Evolutionary conservation across 176 grass and related monocot genomes (phyloP).

Genomic region (Secale cereale): DNA sequence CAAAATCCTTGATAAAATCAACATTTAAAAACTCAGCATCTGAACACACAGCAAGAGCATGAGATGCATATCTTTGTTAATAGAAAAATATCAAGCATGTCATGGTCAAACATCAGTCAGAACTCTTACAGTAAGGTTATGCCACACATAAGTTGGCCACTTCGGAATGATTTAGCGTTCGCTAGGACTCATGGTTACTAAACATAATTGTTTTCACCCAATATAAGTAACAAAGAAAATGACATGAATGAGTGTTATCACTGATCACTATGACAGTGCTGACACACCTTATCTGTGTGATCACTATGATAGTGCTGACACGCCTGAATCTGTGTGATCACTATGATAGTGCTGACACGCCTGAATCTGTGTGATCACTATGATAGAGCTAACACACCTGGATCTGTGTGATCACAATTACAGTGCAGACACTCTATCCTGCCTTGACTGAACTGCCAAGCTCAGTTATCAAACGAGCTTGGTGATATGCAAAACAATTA

Average conservation of each 20-base stretch:
- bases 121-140: not conserved
- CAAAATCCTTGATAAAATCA: not conserved
- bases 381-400: not conserved
- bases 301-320: not conserved
- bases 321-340: not conserved
- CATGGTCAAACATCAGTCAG: not conserved
- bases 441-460: not conserved
- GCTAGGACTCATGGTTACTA: not conserved
- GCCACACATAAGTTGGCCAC: not conserved
- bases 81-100: not conserved
- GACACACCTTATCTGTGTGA: not conserved
- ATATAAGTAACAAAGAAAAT: not conserved
- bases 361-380: not conserved
- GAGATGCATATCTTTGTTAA: not conserved
- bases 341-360: not conserved
- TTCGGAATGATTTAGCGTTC: not conserved
- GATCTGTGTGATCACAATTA: not conserved
- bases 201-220: not conserved
- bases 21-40: not conserved
- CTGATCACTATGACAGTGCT: not conserved
- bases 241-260: not conserved
- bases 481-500: not conserved
- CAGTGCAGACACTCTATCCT: not conserved
- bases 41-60: not conserved
- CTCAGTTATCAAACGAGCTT: not conserved